Percentiles rank a stretch among this genome's conserved stretches.
Evolutionary conservation across 768 basidiomycete genomes (phyloP).

Genomic region (Lactarius psammicola): DNA sequence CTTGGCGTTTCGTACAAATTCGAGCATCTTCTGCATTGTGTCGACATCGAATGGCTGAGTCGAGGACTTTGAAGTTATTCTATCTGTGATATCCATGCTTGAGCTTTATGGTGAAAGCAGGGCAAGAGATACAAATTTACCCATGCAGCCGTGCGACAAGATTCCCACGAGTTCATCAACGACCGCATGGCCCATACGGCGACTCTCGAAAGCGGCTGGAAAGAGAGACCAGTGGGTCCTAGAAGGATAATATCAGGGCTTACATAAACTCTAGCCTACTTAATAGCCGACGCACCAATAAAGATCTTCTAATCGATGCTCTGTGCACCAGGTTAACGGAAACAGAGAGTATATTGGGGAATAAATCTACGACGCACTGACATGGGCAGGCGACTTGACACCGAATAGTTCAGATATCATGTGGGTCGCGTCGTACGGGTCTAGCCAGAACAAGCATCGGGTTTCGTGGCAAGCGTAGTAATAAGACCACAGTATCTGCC

Average conservation of each 20-base stretch:
- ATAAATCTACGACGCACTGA: background rate
- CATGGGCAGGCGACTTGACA: background rate
- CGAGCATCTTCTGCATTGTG: background rate
- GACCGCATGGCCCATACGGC: conserved; percentile 10
- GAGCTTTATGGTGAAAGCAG: background rate
- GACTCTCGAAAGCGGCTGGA: background rate
- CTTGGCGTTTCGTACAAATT: background rate
- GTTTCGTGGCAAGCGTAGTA: background rate
- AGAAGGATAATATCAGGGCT: background rate
- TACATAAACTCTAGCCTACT: conserved; percentile 2
- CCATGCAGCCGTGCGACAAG: conserved; percentile 31
- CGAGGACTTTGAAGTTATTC: background rate
- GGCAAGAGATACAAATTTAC: conserved; percentile 32
- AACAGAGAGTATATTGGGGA: background rate
- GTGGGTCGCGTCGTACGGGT: conserved; percentile 38
- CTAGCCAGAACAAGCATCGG: conserved; percentile 42
- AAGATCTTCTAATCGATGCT: background rate
- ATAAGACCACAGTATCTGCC: conserved; percentile 41
- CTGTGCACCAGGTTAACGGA: background rate
- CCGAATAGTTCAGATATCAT: conserved; percentile 27
- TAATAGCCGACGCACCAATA: conserved; percentile 28
- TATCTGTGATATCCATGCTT: background rate
- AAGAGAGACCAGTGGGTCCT: background rate
- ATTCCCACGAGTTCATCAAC: conserved; percentile 37
- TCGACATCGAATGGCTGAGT: background rate